Evolutionary conservation across 2,329 filamentous ascomycete genomes (phyloP), one percentile per base, ranked within the genome.

Genomic region (Aspergillus fijiensis): DNA sequence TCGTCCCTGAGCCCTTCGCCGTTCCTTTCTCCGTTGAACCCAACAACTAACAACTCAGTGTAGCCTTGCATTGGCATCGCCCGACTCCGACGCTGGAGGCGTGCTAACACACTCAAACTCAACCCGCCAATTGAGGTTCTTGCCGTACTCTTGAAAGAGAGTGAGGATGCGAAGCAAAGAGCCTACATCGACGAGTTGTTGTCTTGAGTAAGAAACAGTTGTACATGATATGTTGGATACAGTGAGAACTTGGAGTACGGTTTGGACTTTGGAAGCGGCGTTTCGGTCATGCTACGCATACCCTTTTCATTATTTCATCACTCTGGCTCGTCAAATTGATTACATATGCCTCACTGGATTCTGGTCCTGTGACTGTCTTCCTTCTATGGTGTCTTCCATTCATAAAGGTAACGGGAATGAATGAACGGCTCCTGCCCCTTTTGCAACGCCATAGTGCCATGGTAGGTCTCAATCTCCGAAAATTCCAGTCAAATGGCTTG

Each of bases 71-170:
- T 96, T 56, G 95, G 95, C 7, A 91, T 94, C 55, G 79, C 87
- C 42, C 87, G 95, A 51, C 79, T 89, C 67, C 91, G 89, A 79
- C 88, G 95, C 35, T 99, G 95, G 95, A 86, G 90, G 72, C 87
- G 95, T 50, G 95, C 95, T 4, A 84, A 96, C 57, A 83, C 82
- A 58, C 80, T 99, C n/a, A 88, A 89, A 3, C 81, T 99, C n/a
- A 84, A 89, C 33, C 95, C 95, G 1, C 94, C 95, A 0, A 84
- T 96, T 27, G 94, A 98, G 75, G 92, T 97, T 3, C 82, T 98
- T 5, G 91, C 92, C 0, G 90, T 98, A 16, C 77, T 98, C 51
- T 69, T 96, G 57, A 89, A 87, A 70, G 88, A 84, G 5, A 84
- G 75, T 55, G 66, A 69, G 5, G 62, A 61, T n/a, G 60, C 63